These are phyloP conservation scores for Lachnellula cervina DNA, from an alignment of 2,329 filamentous ascomycete genomes.

Conservation along the genomic window DNA sequence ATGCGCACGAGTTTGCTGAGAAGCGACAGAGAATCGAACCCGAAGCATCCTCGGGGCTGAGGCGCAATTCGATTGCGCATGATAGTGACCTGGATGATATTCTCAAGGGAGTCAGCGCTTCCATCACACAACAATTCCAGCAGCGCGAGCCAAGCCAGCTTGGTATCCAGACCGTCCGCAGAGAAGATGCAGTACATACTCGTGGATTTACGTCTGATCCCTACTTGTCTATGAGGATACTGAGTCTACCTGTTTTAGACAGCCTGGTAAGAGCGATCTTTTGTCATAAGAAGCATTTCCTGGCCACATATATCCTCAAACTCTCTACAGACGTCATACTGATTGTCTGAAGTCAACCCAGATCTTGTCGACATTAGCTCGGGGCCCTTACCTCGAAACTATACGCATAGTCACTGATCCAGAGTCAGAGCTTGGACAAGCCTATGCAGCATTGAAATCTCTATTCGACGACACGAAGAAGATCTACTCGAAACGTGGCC, in stretches of 20 bases:
- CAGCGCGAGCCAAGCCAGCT: not conserved
- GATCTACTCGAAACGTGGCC: conserved; percentile 48
- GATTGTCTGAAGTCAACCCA: conserved; percentile 46
- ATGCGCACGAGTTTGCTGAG: not conserved
- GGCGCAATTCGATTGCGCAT: not conserved
- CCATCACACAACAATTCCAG: not conserved
- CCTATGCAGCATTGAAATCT: conserved; percentile 56
- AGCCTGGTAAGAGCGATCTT: conserved; percentile 45
- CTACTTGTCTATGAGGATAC: conserved; percentile 43
- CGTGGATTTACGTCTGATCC: conserved; percentile 22
- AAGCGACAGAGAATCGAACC: not conserved
- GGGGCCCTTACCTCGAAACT: conserved; percentile 51
- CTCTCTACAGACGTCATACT: conserved; percentile 1
- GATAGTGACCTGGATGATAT: not conserved
- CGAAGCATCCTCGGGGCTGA: too few species aligned
- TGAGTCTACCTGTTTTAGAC: conserved; percentile 57
- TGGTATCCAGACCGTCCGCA: not conserved
- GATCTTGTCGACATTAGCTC: conserved; percentile 52
- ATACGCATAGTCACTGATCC: conserved; percentile 51
- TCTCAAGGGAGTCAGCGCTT: not conserved
- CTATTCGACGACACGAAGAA: conserved; percentile 60
- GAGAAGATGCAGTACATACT: not conserved
- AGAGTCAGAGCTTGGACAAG: conserved; percentile 52
- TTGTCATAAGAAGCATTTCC: too few species aligned
- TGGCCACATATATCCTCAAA: not conserved